A percentile compares a stretch with the other conserved stretches of the same genome.
Evolutionary conservation across 2,329 filamentous ascomycete genomes (phyloP).

Genomic region (Cryphonectria parasitica): DNA sequence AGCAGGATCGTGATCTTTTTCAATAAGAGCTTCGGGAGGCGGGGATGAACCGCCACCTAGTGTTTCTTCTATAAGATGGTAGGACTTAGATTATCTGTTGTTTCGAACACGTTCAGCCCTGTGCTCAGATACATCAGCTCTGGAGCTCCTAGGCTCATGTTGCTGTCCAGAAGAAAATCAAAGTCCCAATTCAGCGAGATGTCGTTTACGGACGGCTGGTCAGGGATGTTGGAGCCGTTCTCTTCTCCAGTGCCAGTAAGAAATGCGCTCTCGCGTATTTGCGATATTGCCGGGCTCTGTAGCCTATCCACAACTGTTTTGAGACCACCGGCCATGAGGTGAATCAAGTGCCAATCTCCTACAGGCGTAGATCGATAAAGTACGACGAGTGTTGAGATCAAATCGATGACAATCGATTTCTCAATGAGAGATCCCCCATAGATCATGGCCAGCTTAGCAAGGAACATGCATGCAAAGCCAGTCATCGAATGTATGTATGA

Average conservation of each 20-base stretch:
- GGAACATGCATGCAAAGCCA: conserved; percentile 56
- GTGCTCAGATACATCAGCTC: not conserved
- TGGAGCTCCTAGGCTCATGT: not conserved
- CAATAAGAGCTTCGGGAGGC: too few relatives aligned
- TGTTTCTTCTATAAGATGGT: not conserved
- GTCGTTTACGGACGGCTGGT: not conserved
- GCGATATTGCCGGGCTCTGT: not conserved
- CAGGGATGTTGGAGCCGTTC: not conserved
- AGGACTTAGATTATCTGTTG: not conserved
- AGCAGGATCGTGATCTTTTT: too few relatives aligned
- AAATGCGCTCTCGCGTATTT: not conserved
- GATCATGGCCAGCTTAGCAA: conserved; percentile 52
- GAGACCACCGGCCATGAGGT: not conserved
- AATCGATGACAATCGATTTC: not conserved
- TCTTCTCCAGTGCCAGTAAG: not conserved
- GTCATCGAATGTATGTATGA: conserved; percentile 59
- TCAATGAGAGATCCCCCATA: conserved; percentile 43
- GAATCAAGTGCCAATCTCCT: not conserved
- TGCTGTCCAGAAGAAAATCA: not conserved
- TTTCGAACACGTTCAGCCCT: not conserved
- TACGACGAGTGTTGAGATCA: not conserved
- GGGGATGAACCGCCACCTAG: not conserved
- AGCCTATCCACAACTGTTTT: not conserved
- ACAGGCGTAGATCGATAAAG: not conserved
- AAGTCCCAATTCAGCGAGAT: not conserved